Percentiles rank a stretch among this genome's conserved stretches.
These are phyloP conservation scores for Hortaea sp. DNA, from an alignment of 2,329 filamentous ascomycete species.

Conservation along the genomic window DNA sequence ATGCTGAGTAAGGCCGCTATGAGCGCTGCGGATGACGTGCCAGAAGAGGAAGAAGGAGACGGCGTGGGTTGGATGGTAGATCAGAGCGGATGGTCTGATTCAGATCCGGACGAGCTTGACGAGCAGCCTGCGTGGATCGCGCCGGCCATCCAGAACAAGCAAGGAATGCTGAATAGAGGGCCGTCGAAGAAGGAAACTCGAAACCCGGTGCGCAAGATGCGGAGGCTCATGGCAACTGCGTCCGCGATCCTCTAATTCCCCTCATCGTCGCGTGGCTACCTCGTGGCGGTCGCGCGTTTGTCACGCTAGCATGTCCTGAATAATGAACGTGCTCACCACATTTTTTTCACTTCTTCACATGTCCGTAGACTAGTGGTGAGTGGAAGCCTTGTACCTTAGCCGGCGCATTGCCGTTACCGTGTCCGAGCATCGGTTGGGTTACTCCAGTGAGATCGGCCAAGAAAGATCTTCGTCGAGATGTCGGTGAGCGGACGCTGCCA, in stretches of 20 bases:
- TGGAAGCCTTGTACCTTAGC: no score
- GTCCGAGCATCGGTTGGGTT: no score
- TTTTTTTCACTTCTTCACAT: no score
- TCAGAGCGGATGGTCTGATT: not conserved
- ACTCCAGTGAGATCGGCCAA: no score
- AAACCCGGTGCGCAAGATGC: conserved; percentile 1
- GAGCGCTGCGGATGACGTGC: not conserved
- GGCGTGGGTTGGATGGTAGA: not conserved
- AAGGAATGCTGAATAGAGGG: not conserved
- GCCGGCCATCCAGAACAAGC: not conserved
- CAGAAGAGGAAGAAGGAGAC: not conserved
- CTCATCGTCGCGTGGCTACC: not conserved
- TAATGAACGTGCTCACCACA: no score
- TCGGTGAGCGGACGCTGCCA: no score
- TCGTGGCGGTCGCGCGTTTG: not conserved
- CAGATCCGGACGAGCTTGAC: not conserved
- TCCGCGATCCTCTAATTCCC: not conserved
- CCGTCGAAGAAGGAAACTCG: not conserved
- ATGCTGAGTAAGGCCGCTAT: not conserved
- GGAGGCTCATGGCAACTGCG: not conserved
- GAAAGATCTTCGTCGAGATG: no score
- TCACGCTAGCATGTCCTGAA: not conserved
- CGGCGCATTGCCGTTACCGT: no score
- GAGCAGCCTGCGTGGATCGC: not conserved
- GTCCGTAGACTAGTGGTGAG: no score